These are phyloP conservation scores for Hymenoscyphus salicellus DNA, from an alignment of 2,329 filamentous ascomycete species.

Conservation along the genomic window DNA sequence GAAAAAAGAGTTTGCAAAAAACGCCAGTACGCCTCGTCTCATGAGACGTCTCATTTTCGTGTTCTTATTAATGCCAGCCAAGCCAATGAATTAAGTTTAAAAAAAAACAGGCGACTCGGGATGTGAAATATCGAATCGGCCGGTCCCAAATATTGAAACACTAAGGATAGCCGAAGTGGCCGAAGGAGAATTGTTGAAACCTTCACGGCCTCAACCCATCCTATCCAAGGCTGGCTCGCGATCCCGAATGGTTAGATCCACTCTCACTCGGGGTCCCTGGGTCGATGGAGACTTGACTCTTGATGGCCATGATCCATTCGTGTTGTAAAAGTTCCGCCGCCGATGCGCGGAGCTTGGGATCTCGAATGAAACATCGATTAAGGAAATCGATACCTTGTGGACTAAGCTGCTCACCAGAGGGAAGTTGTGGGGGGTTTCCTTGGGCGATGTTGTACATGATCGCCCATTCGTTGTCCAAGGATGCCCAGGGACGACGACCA, in stretches of 20 bases:
- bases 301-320: constrained; percentile 76
- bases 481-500: constrained; percentile 88
- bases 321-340: constrained; percentile 90
- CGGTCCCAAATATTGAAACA: background rate
- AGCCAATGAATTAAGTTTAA: background rate
- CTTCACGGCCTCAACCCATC: background rate
- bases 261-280: constrained; percentile 60
- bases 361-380: constrained; percentile 78
- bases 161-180: background rate
- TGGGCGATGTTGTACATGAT: constrained; percentile 99
- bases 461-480: constrained; percentile 97
- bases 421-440: constrained; percentile 86
- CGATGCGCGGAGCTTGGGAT: constrained; percentile 73
- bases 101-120: background rate
- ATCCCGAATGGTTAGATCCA: constrained; percentile 27
- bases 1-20: background rate
- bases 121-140: background rate
- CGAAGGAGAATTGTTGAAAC: background rate
- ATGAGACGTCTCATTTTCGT: constrained; percentile 2
- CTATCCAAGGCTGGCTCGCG: constrained; percentile 29
- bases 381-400: constrained; percentile 84
- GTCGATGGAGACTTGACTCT: constrained; percentile 60
- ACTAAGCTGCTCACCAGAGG: constrained; percentile 78
- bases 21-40: constrained; percentile 8
- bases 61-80: background rate